Evolutionary conservation across 225 moss, liverwort and hornwort species (phyloP), one percentile per base, ranked within the genome.

Genomic region (Climacium dendroides): DNA sequence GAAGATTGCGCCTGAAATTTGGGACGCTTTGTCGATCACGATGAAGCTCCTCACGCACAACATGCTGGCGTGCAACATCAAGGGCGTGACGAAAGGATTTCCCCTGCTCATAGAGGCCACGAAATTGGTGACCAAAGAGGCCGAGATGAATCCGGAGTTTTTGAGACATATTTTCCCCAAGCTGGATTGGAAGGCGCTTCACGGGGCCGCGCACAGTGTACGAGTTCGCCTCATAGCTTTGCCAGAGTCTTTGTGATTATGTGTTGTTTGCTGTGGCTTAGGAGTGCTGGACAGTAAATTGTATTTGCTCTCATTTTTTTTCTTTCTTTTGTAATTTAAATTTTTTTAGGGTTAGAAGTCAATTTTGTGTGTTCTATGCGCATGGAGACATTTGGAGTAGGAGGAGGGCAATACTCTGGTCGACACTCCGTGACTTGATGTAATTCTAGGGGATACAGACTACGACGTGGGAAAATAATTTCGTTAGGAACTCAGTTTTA

Each of bases 111-210:
- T 98, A 15, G 98, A 97, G 90, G 95, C 89, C 73, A 91, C 90
- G 37, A 91, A 90, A 47, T 72, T 96, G 62, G 95, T 95, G 66
- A 96, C 95, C 32, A 97, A 96, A 85, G 97, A 93, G 80, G 90
- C 96, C 34, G 97, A 94, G 77, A 89, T 98, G 83, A 98, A 98
- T 70, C 91, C 94, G 3, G 96, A 98, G 54, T 98, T 98, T 83
- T 90, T 98, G 53, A 93, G 91, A 25, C 95, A 95, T 37, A 94
- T 99, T 59, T 94, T 50, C 30, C 93, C 95, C 50, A 99, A 97
- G 92, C 89, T 99, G n/a, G 97, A 99, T n/a, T 99, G 99, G 99
- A 97, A 97, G 90, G 99, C 96, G 52, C 93, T 99, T 76, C 95
- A 96, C 78, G 95, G 97, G 37, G 99, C 99, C 12, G 96, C 99